phyloP scores from a whole-genome alignment of 2,329 filamentous ascomycete species.

The Nigrospora osmanthi region DNA sequence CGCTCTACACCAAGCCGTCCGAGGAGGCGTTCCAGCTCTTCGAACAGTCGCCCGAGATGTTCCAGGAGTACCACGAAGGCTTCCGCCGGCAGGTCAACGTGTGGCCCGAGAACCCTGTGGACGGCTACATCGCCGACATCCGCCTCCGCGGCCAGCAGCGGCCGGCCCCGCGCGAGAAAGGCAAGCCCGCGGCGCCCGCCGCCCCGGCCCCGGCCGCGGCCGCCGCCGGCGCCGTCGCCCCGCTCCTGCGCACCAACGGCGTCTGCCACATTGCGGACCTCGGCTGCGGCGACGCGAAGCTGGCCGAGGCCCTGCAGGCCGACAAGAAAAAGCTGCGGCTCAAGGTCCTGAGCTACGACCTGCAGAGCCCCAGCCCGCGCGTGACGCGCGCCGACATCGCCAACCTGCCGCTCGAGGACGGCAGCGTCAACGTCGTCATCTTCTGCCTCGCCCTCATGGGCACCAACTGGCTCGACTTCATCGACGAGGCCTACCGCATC shows the following conservation, averaged over 20 bases:
- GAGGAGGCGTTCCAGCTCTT: constrained; percentile 78
- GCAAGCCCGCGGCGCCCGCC: constrained; percentile 11
- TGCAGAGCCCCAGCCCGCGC: constrained; percentile 67
- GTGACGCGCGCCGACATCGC: constrained; percentile 89
- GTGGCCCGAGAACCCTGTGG: constrained; percentile 95
- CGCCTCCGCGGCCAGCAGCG: constrained; percentile 54
- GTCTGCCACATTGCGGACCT: constrained; percentile 79
- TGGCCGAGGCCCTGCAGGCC: constrained; percentile 61
- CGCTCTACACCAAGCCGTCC: constrained; percentile 88
- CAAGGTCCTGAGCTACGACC: constrained; percentile 76
- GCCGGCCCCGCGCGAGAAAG: constrained; percentile 6
- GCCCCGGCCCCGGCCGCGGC: constrained; percentile 14
- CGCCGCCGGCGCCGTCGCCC: constrained; percentile 18
- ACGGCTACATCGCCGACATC: constrained; percentile 72
- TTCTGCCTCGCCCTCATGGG: constrained; percentile 98
- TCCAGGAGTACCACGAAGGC: constrained; percentile 90
- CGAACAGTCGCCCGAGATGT: constrained; percentile 80
- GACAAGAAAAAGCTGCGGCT: constrained; percentile 61
- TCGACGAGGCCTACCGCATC: constrained; percentile 91
- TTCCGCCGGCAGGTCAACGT: constrained; percentile 93
- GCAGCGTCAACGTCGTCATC: constrained; percentile 75
- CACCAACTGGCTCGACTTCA: constrained; percentile 94
- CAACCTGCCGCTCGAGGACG: constrained; percentile 67
- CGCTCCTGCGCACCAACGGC: constrained; percentile 65
- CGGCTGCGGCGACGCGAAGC: constrained; percentile 84